phyloP scores from a whole-genome alignment of 345 rosid genomes.

The Citrus unshiu region DNA sequence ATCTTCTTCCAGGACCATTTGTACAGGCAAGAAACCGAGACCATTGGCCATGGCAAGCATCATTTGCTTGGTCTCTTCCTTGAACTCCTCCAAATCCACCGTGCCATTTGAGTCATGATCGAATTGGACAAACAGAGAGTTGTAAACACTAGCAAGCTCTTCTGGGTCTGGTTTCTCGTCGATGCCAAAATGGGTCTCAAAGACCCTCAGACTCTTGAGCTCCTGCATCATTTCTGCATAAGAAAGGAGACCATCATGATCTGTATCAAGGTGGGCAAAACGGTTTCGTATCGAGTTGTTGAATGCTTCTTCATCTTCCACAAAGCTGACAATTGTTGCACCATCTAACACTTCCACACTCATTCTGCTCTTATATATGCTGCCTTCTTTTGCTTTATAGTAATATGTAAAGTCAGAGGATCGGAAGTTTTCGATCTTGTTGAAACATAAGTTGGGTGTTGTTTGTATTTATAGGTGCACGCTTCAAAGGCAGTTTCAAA shows the following conservation, averaged over 20 bases:
- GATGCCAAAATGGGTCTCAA: conserved; percentile 37
- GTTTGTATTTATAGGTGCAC: not conserved
- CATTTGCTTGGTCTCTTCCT: conserved; percentile 40
- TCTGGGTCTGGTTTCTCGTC: conserved; percentile 28
- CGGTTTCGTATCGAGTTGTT: conserved; percentile 10
- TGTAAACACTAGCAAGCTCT: conserved; percentile 25
- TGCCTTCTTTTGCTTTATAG: not conserved
- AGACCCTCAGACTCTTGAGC: conserved; percentile 35
- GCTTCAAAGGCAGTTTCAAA: not conserved
- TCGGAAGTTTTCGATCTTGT: not conserved
- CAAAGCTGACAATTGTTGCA: conserved; percentile 33
- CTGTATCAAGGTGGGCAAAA: conserved; percentile 27
- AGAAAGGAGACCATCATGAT: conserved; percentile 39
- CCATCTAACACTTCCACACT: conserved; percentile 40
- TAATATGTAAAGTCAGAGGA: no score
- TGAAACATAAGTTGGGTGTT: not conserved
- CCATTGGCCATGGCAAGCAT: conserved; percentile 49
- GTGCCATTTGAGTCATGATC: conserved; percentile 40
- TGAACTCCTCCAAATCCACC: conserved; percentile 44
- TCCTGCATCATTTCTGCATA: conserved; percentile 43
- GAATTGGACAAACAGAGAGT: conserved; percentile 27
- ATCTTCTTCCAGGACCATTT: conserved; percentile 49
- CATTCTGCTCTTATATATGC: conserved; percentile 17
- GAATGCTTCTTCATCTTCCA: conserved; percentile 49
- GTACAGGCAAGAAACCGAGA: conserved; percentile 45